Base-by-base conservation (phyloP, 2,329 filamentous ascomycete genomes). In the Daldinia sp. region DNA sequence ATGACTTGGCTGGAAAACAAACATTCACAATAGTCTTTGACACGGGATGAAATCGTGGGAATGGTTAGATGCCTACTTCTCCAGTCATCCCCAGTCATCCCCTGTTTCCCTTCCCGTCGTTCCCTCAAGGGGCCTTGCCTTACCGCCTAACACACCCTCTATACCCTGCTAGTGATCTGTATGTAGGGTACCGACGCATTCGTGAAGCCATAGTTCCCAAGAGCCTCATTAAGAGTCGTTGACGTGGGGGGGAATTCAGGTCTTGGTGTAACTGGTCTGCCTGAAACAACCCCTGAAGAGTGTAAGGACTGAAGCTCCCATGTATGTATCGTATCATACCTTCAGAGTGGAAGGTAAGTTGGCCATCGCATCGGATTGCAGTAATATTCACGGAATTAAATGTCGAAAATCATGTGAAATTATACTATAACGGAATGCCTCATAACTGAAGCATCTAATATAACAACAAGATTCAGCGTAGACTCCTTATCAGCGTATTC, bases 391-490 rank as follows among this genome's bases (percentile, higher is more conserved):
- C 6, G 18, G 15, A 18, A 12, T n/a, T 13, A 12, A 10, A 33
- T n/a, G 3, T 9, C 9, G 0, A 7, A n/a, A 4, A 50, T 50
- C 15, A 33, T 26, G 26, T 7, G 15, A 10, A 51, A 33, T 15
- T 51, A 30, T 12, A 51, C 15, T 33, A 33, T 18, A 18, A 12
- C 15, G 15, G 28, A 50, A 50, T 28, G 18, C 33, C 46, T 33
- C 9, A 15, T 33, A 51, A 51, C 46, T 51, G 46, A 51, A 51
- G 46, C 46, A 51, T 33, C 46, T n/a, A 30, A 26, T 51, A 51
- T 12, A 18, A 51, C 15, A 7, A n/a, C 26, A 26, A 51, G 46
- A 33, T 51, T 51, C 46, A 51, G 46, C 26, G 5, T 15, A 18
- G 13, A 51, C 46, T 30, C 46, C 46, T 28, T 33, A 15, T 51